A percentile compares a stretch with the other conserved stretches of the same genome.
phyloP scores from a whole-genome alignment of 1,284 basidiomycete genomes.

The Termitomyces sp. region DNA sequence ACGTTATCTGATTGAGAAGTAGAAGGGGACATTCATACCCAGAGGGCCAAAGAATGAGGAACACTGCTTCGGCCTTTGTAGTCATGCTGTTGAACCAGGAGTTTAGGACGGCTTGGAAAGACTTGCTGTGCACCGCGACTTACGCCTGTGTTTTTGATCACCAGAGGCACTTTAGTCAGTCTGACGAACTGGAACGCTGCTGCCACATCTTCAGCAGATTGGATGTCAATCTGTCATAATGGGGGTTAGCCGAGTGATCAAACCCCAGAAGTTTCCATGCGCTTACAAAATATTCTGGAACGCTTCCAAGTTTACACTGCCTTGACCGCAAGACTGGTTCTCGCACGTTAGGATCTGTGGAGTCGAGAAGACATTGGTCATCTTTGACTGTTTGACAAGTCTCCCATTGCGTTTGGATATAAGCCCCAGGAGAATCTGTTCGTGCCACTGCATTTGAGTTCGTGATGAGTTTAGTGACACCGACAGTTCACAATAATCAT shows the following conservation, averaged over 20 bases:
- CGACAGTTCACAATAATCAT: neutral
- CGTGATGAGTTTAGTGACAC: neutral
- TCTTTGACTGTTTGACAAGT: conserved; percentile 30
- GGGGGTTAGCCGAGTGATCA: neutral
- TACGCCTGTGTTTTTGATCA: conserved; percentile 48
- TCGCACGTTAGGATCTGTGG: conserved; percentile 20
- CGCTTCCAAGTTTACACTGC: conserved; percentile 33
- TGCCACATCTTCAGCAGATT: conserved; percentile 30
- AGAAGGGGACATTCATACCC: conserved; percentile 26
- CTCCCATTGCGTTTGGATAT: conserved; percentile 36
- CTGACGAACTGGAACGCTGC: conserved; percentile 38
- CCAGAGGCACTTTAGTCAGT: conserved; percentile 33
- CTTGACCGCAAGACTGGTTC: conserved; percentile 22
- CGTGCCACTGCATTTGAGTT: conserved; percentile 17
- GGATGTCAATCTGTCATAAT: conserved; percentile 37
- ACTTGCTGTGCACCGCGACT: conserved; percentile 12
- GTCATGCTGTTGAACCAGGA: conserved; percentile 31
- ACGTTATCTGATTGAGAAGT: neutral
- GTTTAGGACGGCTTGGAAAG: neutral
- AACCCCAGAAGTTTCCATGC: neutral
- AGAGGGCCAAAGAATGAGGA: conserved; percentile 35
- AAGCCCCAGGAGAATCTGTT: conserved; percentile 21
- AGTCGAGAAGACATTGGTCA: conserved; percentile 32
- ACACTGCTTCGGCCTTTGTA: conserved; percentile 41
- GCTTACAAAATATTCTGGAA: conserved; percentile 36